Conservation (phyloP, 2,329 filamentous ascomycete genomes). For the Fusarium pininemorale region DNA sequence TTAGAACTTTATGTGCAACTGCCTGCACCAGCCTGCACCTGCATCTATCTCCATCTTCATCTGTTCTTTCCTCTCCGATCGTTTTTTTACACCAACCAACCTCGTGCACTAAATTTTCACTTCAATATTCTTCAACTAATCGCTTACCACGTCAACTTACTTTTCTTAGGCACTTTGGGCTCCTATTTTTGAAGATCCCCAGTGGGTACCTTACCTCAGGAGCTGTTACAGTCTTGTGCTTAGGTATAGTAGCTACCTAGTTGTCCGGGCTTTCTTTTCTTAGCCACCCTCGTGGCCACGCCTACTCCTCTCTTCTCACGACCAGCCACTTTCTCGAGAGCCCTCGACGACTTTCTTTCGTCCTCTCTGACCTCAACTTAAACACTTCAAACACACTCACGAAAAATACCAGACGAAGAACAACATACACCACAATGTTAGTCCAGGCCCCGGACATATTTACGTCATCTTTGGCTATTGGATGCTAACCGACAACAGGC, state of each 20-base stretch:
- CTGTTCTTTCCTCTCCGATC: constrained; percentile 15
- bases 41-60: constrained; percentile 30
- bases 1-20: constrained; percentile 16
- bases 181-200: not conserved
- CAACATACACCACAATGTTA: constrained; percentile 32
- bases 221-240: constrained; percentile 2
- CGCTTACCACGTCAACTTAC: not conserved
- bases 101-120: constrained; percentile 9
- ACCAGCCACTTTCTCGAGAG: constrained; percentile 27
- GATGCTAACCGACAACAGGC: constrained; percentile 63
- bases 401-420: not conserved
- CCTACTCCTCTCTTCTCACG: constrained; percentile 15
- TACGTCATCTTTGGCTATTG: constrained; percentile 10
- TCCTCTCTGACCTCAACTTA: not conserved
- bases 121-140: not conserved
- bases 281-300: constrained; percentile 1
- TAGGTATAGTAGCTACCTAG: not conserved
- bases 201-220: constrained; percentile 5
- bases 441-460: constrained; percentile 3
- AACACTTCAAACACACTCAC: not conserved
- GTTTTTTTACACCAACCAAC: constrained; percentile 16
- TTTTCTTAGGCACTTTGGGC: not conserved
- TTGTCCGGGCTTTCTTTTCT: constrained; percentile 11
- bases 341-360: constrained; percentile 6
- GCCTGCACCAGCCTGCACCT: constrained; percentile 10